Percentiles rank a stretch among this genome's conserved stretches.
phyloP scores from a whole-genome alignment of 805 yeast genomes.

The Cyberlindnera petersonii region DNA sequence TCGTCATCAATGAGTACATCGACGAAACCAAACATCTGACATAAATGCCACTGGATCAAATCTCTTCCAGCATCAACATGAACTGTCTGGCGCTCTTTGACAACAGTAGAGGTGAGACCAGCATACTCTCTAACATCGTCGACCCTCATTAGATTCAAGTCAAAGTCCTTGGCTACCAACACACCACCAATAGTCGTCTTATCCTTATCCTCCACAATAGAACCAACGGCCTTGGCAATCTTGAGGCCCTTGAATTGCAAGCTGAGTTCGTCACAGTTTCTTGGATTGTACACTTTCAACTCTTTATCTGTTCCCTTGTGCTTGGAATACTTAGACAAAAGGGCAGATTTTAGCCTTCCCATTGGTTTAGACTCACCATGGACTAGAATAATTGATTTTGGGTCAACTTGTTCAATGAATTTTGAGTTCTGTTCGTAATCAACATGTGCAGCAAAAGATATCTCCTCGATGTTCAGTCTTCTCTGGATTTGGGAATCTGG shows the following conservation, averaged over 20 bases:
- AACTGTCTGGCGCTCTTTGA: conserved; percentile 77
- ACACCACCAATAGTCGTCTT: conserved; percentile 68
- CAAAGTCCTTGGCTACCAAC: conserved; percentile 86
- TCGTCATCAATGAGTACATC: conserved; percentile 55
- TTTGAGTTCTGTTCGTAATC: conserved; percentile 91
- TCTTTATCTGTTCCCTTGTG: conserved; percentile 84
- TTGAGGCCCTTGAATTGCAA: conserved; percentile 80
- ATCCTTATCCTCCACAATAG: conserved; percentile 46
- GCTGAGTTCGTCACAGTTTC: conserved; percentile 77
- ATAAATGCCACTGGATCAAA: conserved; percentile 81
- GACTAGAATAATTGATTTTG: conserved; percentile 81
- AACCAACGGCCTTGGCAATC: conserved; percentile 72
- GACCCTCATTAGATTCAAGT: conserved; percentile 73
- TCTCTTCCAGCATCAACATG: conserved; percentile 78
- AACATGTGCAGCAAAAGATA: conserved; percentile 99
- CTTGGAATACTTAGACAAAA: conserved; percentile 78
- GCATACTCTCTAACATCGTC: conserved; percentile 88
- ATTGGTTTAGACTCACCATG: conserved; percentile 98
- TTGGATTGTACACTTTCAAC: conserved; percentile 86
- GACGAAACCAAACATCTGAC: conserved; percentile 91
- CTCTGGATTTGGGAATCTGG: conserved; percentile 85
- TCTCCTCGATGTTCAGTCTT: conserved; percentile 82
- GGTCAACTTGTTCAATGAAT: conserved; percentile 84
- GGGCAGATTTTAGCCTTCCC: conserved; percentile 94
- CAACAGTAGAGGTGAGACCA: conserved; percentile 77